These are phyloP conservation scores for Phytophthora pini DNA, from an alignment of 352 stramenopile species.

Conservation along the genomic window DNA sequence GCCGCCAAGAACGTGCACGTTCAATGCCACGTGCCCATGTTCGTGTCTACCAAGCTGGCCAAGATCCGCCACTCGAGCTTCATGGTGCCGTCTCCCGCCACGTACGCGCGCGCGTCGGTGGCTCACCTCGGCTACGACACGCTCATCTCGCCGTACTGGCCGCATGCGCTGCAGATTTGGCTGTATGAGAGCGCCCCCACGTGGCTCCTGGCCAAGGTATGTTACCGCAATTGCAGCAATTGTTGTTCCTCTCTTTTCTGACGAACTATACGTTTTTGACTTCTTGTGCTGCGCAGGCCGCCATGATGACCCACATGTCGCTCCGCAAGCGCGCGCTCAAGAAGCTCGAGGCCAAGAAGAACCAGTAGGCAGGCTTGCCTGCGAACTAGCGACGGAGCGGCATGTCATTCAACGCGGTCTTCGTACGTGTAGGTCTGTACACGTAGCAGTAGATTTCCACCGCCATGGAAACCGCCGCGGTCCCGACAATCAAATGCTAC, in stretches of 20 bases:
- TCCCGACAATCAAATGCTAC: constrained; percentile 11
- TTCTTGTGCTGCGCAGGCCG: constrained; percentile 40
- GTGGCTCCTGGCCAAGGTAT: constrained; percentile 84
- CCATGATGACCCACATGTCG: constrained; percentile 80
- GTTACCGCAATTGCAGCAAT: constrained; percentile 28
- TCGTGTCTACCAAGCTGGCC: constrained; percentile 98
- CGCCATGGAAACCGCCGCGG: constrained; percentile 4
- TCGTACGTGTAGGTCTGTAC: background rate
- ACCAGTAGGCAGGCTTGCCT: constrained; percentile 46
- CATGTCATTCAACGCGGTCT: constrained; percentile 4
- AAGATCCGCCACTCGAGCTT: constrained; percentile 97
- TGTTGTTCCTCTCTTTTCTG: constrained; percentile 8
- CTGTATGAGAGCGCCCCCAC: constrained; percentile 91
- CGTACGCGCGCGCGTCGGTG: constrained; percentile 93
- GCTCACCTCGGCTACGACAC: constrained; percentile 94
- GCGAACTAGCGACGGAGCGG: background rate
- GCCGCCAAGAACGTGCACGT: constrained; percentile 93
- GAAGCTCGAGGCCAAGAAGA: constrained; percentile 90
- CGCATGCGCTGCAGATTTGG: constrained; percentile 96
- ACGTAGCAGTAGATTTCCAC: background rate
- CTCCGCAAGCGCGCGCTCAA: constrained; percentile 88
- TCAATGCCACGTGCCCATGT: constrained; percentile 99
- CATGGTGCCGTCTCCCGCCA: constrained; percentile 91
- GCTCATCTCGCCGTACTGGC: constrained; percentile 94
- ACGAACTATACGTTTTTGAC: constrained; percentile 14